These are phyloP conservation scores for Plasmodium gallinaceum DNA, from an alignment of 169 alveolate species.

Conservation along the genomic window DNA sequence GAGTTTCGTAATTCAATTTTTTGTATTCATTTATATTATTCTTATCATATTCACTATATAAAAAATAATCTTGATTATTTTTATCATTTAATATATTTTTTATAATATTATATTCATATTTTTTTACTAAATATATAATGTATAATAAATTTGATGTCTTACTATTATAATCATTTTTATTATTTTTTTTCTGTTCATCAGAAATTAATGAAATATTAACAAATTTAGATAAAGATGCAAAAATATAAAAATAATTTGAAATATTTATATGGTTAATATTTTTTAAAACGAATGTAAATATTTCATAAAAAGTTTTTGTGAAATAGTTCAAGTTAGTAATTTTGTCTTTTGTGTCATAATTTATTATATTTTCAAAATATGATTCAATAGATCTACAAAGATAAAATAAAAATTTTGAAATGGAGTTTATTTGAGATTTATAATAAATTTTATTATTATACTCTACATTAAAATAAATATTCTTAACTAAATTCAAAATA, in stretches of 20 bases:
- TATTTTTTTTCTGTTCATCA: not conserved
- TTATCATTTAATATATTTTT: conserved; percentile 30
- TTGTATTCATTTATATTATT: not conserved
- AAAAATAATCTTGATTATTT: conserved; percentile 5
- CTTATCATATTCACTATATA: not conserved
- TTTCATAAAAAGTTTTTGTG: conserved; percentile 47
- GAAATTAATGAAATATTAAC: not conserved
- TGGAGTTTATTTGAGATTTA: conserved; percentile 19
- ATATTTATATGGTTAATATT: conserved; percentile 11
- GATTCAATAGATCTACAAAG: conserved; percentile 7
- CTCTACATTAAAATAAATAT: not conserved
- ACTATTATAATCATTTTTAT: not conserved
- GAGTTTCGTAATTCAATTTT: no score
- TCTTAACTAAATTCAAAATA: not conserved
- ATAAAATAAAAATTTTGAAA: conserved; percentile 25
- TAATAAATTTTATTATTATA: not conserved
- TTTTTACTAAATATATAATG: conserved; percentile 6
- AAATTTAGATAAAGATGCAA: conserved; percentile 15
- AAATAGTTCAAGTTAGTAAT: not conserved
- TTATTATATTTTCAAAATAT: no score
- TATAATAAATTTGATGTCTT: conserved; percentile 6
- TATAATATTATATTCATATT: conserved; percentile 6
- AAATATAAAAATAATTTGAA: conserved; percentile 42
- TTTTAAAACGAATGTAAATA: conserved; percentile 37
- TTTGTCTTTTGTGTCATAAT: no score